Evolutionary conservation across 1,139 yeast genomes (phyloP).

Genomic region (Yamadazyma triangularis): DNA sequence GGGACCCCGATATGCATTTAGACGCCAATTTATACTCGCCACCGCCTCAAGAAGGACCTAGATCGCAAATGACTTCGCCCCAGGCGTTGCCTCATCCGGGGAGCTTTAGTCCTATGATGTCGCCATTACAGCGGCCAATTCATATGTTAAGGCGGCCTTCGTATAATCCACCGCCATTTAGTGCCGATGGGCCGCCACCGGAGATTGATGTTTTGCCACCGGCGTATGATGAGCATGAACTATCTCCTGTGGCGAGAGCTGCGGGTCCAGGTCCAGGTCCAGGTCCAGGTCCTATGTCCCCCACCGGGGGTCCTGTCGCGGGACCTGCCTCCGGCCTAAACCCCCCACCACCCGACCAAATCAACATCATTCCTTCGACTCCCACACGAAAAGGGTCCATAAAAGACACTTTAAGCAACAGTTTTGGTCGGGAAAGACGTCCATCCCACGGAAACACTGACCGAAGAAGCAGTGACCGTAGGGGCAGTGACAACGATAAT

Average conservation of each 20-base stretch:
- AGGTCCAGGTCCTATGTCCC: too few relatives aligned
- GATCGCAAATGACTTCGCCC: slow-evolving; percentile 44
- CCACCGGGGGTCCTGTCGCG: too few relatives aligned
- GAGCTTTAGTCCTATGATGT: slow-evolving; percentile 34
- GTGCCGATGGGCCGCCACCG: slow-evolving; percentile 26
- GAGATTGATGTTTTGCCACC: slow-evolving; percentile 28
- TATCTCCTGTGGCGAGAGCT: slow-evolving; percentile 1
- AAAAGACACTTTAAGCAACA: slow-evolving; percentile 17
- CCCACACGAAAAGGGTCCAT: slow-evolving; percentile 15
- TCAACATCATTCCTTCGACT: slow-evolving; percentile 1
- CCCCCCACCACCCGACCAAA: too few relatives aligned
- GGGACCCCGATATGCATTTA: slow-evolving; percentile 43
- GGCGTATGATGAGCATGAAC: slow-evolving; percentile 27
- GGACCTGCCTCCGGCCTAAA: slow-evolving; percentile 5
- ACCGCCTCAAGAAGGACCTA: slow-evolving; percentile 23
- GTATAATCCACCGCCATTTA: slow-evolving; percentile 41
- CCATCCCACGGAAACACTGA: too few relatives aligned
- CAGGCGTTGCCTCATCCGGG: slow-evolving; percentile 52
- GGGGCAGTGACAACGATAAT: neutral
- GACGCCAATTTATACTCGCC: slow-evolving; percentile 65
- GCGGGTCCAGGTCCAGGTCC: too few relatives aligned
- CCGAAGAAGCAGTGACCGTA: neutral
- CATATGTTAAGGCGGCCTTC: slow-evolving; percentile 35
- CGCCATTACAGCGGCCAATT: slow-evolving; percentile 33
- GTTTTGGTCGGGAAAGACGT: slow-evolving; percentile 8